A percentile compares a stretch with the other conserved stretches of the same genome.
phyloP scores from a whole-genome alignment of 352 stramenopile genomes.

The Plasmopara muralis region DNA sequence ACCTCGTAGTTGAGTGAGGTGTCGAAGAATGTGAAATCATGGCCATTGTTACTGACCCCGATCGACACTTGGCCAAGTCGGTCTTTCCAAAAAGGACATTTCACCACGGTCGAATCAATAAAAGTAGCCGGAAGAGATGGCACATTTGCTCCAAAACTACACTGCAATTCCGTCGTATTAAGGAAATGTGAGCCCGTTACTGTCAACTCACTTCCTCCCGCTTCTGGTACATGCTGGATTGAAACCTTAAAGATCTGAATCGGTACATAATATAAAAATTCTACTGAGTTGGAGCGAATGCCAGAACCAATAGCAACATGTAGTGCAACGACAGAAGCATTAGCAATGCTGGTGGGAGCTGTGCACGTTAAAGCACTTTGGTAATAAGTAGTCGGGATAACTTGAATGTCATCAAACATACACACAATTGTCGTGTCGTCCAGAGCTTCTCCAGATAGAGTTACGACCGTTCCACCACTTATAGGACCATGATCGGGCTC shows the following conservation, averaged over 20 bases:
- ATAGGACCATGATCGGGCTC: constrained; percentile 19
- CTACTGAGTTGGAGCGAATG: constrained; percentile 24
- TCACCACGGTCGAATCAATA: constrained; percentile 10
- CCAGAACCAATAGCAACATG: constrained; percentile 9
- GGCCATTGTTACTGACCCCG: constrained; percentile 34
- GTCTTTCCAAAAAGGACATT: constrained; percentile 6
- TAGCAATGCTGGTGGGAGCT: constrained; percentile 4
- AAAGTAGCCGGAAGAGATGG: constrained; percentile 3
- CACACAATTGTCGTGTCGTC: constrained; percentile 14
- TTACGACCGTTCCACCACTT: constrained; percentile 24
- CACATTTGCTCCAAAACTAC: constrained; percentile 14
- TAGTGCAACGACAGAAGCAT: constrained; percentile 6
- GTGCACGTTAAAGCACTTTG: constrained; percentile 17
- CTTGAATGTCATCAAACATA: constrained; percentile 18
- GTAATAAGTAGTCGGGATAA: constrained; percentile 15
- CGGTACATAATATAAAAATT: constrained; percentile 21
- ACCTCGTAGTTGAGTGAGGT: constrained; percentile 6
- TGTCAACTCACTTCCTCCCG: constrained; percentile 12
- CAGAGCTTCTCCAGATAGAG: constrained; percentile 18
- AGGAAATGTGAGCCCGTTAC: constrained; percentile 32
- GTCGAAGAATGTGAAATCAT: constrained; percentile 28
- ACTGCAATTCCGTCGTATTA: constrained; percentile 21
- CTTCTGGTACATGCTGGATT: constrained; percentile 13
- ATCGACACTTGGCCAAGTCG: constrained; percentile 8
- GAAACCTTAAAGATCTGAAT: constrained; percentile 20